Evolutionary conservation across 1,139 yeast genomes (phyloP).

Genomic region (Taiozyma sp.): DNA sequence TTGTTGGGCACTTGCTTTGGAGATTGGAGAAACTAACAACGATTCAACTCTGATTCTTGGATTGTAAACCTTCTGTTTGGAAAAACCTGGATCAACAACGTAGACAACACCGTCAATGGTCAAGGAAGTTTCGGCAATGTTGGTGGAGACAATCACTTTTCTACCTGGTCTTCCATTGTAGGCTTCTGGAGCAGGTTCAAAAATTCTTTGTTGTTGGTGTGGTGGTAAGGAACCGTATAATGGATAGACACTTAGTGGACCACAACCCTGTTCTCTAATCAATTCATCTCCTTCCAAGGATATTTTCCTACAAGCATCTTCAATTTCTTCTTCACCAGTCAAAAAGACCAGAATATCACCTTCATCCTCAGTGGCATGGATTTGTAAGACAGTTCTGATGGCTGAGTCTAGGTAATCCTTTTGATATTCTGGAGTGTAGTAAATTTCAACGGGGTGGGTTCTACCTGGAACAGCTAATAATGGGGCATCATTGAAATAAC

Average conservation of each 20-base stretch:
- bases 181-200: slow-evolving; percentile 76
- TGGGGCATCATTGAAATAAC: slow-evolving; percentile 87
- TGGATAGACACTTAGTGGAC: slow-evolving; percentile 87
- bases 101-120: slow-evolving; percentile 97
- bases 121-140: slow-evolving; percentile 96
- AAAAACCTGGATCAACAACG: slow-evolving; percentile 96
- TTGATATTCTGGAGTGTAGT: slow-evolving; percentile 95
- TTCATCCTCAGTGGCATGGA: slow-evolving; percentile 92
- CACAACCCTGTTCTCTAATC: slow-evolving; percentile 82
- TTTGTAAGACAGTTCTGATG: slow-evolving; percentile 88
- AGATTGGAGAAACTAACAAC: slow-evolving; percentile 88
- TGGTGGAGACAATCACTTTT: slow-evolving; percentile 90
- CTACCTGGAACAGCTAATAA: slow-evolving; percentile 96
- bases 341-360: slow-evolving; percentile 88
- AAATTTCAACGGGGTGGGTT: slow-evolving; percentile 95
- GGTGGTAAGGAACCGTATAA: slow-evolving; percentile 96
- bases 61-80: slow-evolving; percentile 94
- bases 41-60: slow-evolving; percentile 97
- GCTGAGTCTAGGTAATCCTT: slow-evolving; percentile 94
- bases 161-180: slow-evolving; percentile 82
- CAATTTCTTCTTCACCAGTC: slow-evolving; percentile 98
- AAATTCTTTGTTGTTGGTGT: slow-evolving; percentile 87
- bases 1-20: slow-evolving; percentile 97
- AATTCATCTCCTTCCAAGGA: slow-evolving; percentile 85
- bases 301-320: slow-evolving; percentile 90